A percentile compares a stretch with the other conserved stretches of the same genome.
Conservation (phyloP, 2,329 filamentous ascomycete species). For the Nemania serpens region DNA sequence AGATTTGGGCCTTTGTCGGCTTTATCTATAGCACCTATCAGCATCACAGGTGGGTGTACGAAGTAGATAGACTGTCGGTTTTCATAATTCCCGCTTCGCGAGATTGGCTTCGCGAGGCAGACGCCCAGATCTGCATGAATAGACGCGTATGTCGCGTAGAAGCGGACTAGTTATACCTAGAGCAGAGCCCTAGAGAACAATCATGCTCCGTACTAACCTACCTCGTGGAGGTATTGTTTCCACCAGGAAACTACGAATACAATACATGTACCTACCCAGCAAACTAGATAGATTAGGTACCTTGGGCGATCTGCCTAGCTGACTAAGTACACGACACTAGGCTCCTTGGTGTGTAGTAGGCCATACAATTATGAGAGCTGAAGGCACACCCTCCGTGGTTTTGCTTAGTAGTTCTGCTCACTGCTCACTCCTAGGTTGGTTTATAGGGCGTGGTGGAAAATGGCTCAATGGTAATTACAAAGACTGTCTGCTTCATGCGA, state of each 20-base stretch:
- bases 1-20: not conserved
- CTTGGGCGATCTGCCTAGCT: too few species aligned
- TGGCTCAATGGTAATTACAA: conserved; percentile 8
- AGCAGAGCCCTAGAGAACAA: too few species aligned
- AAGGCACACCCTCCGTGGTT: not conserved
- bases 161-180: not conserved
- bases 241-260: not conserved
- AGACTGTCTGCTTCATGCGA: not conserved
- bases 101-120: not conserved
- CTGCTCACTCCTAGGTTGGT: not conserved
- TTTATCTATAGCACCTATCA: too few species aligned
- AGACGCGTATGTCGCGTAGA: conserved; percentile 3
- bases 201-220: too few species aligned
- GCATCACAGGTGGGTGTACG: too few species aligned
- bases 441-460: conserved; percentile 5
- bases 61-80: too few species aligned
- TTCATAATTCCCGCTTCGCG: not conserved
- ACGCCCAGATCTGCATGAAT: not conserved
- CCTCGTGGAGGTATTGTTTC: too few species aligned
- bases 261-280: not conserved
- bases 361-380: not conserved
- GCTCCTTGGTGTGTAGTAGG: not conserved
- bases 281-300: not conserved
- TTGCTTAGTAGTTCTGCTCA: not conserved
- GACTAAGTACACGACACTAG: not conserved